phyloP scores from a whole-genome alignment of 805 yeast genomes.

The Yarrowia keelungensis region DNA sequence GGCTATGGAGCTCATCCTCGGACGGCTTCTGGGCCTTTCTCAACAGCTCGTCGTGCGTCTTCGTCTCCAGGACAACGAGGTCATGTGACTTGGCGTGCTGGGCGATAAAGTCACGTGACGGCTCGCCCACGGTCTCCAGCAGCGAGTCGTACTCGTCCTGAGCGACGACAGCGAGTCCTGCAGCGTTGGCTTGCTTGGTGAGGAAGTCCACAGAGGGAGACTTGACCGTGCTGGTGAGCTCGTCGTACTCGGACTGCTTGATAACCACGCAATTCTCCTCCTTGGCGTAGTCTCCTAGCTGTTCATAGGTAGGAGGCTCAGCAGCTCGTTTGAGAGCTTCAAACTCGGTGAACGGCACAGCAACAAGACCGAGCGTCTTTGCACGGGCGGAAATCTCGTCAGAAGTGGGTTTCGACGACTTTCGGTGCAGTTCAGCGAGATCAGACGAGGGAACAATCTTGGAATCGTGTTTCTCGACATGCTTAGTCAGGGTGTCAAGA shows the following conservation, averaged over 20 bases:
- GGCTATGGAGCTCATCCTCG: slow-evolving; percentile 27
- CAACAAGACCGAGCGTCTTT: slow-evolving; percentile 45
- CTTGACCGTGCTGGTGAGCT: not conserved
- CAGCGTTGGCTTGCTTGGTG: not conserved
- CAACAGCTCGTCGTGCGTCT: slow-evolving; percentile 46
- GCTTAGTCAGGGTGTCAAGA: slow-evolving; percentile 43
- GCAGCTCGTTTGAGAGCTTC: slow-evolving; percentile 44
- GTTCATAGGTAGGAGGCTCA: slow-evolving; percentile 44
- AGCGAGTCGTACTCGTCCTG: slow-evolving; percentile 36
- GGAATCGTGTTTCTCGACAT: slow-evolving; percentile 42
- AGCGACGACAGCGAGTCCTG: slow-evolving; percentile 22
- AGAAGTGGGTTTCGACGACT: slow-evolving; percentile 16
- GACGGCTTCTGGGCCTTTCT: slow-evolving; percentile 29
- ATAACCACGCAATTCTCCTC: slow-evolving; percentile 43
- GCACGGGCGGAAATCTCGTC: slow-evolving; percentile 26
- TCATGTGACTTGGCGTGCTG: slow-evolving; percentile 48
- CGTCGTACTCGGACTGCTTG: slow-evolving; percentile 8
- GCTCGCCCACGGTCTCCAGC: slow-evolving; percentile 27
- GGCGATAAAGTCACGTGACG: slow-evolving; percentile 48
- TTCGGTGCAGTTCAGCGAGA: slow-evolving; percentile 36
- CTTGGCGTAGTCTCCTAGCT: slow-evolving; percentile 47
- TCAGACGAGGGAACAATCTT: not conserved
- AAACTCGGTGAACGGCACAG: slow-evolving; percentile 45
- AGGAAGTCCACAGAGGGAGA: slow-evolving; percentile 21
- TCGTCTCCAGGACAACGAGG: slow-evolving; percentile 49